A percentile compares a stretch with the other conserved stretches of the same genome.
phyloP scores from a whole-genome alignment of 805 yeast species.

The Metschnikowia orientalis region DNA sequence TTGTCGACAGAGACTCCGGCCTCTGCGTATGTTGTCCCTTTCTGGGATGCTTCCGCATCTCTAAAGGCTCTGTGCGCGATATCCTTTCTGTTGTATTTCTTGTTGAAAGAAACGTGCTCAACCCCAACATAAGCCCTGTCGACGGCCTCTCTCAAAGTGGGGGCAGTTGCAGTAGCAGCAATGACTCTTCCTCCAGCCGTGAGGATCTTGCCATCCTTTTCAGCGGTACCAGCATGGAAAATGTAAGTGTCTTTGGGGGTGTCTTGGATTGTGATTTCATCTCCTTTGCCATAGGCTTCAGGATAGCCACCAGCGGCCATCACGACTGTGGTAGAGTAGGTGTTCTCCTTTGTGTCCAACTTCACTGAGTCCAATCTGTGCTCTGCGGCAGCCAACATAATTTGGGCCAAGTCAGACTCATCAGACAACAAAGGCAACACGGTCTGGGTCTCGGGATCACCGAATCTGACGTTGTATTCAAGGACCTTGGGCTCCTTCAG shows the following conservation, averaged over 20 bases:
- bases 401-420: slow-evolving; percentile 88
- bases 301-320: slow-evolving; percentile 98
- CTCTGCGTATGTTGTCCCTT: slow-evolving; percentile 77
- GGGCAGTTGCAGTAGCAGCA: slow-evolving; percentile 85
- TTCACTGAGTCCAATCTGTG: slow-evolving; percentile 84
- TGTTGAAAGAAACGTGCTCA: slow-evolving; percentile 62
- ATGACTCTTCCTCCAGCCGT: slow-evolving; percentile 97
- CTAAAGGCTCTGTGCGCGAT: slow-evolving; percentile 96
- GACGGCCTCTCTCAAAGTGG: slow-evolving; percentile 74
- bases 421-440: slow-evolving; percentile 80
- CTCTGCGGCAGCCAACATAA: slow-evolving; percentile 90
- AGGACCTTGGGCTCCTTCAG: slow-evolving; percentile 83
- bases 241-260: slow-evolving; percentile 60
- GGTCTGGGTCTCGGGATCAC: slow-evolving; percentile 99
- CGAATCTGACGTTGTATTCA: slow-evolving; percentile 97
- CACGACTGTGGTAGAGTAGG: slow-evolving; percentile 86
- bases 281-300: slow-evolving; percentile 79
- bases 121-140: slow-evolving; percentile 84
- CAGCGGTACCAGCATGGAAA: slow-evolving; percentile 95
- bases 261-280: slow-evolving; percentile 58
- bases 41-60: slow-evolving; percentile 30
- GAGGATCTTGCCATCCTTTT: slow-evolving; percentile 53
- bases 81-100: slow-evolving; percentile 83
- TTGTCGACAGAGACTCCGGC: slow-evolving; percentile 98
- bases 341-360: slow-evolving; percentile 48